Conservation (phyloP, 306 rosid genomes). For the Rubus idaeus region DNA sequence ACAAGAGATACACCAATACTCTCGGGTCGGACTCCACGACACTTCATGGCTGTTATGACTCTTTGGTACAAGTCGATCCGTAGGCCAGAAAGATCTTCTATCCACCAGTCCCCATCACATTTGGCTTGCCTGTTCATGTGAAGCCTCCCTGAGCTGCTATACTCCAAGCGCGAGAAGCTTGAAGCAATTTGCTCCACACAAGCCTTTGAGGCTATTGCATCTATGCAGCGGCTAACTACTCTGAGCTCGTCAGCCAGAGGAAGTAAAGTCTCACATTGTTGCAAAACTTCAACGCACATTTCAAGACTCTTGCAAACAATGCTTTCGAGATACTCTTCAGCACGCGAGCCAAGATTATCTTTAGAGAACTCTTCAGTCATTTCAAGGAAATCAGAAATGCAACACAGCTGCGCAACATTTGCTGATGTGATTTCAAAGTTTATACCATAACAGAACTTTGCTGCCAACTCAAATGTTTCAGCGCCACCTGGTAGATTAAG, state of each 20-base stretch:
- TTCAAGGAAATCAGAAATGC: slow-evolving; percentile 85
- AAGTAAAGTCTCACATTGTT: slow-evolving; percentile 76
- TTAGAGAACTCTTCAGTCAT: slow-evolving; percentile 94
- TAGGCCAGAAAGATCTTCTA: slow-evolving; percentile 89
- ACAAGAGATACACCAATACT: slow-evolving; percentile 88
- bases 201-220: slow-evolving; percentile 92
- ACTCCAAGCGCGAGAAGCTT: slow-evolving; percentile 93
- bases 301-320: slow-evolving; percentile 90
- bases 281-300: slow-evolving; percentile 91
- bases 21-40: slow-evolving; percentile 95
- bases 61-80: slow-evolving; percentile 77
- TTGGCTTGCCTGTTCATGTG: slow-evolving; percentile 92
- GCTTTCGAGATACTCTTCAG: slow-evolving; percentile 75
- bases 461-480: slow-evolving; percentile 88
- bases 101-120: slow-evolving; percentile 97
- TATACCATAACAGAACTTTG: slow-evolving; percentile 93
- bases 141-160: slow-evolving; percentile 94
- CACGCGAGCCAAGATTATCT: slow-evolving; percentile 79
- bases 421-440: slow-evolving; percentile 88
- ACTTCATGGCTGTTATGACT: slow-evolving; percentile 93
- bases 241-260: slow-evolving; percentile 89
- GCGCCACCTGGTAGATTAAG: slow-evolving; percentile 90
- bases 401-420: slow-evolving; percentile 89
- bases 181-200: slow-evolving; percentile 98
- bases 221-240: slow-evolving; percentile 78